Evolutionary conservation across 2,329 filamentous ascomycete genomes (phyloP).

Genomic region (Didymella pinodella): DNA sequence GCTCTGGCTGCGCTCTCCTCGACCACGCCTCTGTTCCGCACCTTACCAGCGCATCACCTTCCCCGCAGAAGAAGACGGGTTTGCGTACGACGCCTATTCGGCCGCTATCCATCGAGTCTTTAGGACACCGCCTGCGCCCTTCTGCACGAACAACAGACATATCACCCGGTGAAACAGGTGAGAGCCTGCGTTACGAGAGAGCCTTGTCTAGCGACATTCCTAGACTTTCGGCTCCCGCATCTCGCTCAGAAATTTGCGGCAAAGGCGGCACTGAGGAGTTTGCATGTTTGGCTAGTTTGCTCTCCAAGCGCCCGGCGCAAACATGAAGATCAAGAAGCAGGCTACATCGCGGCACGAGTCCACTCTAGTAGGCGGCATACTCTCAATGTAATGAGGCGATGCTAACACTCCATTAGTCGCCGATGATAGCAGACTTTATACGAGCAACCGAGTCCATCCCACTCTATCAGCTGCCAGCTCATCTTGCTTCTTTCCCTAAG

Average conservation of each 20-base stretch:
- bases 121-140: neutral
- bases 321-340: slow-evolving; percentile 65
- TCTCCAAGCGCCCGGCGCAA: slow-evolving; percentile 49
- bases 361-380: slow-evolving; percentile 54
- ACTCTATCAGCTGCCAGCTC: slow-evolving; percentile 77
- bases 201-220: slow-evolving; percentile 3
- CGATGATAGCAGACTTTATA: slow-evolving; percentile 85
- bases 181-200: slow-evolving; percentile 4
- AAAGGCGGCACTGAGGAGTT: slow-evolving; percentile 20
- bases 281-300: slow-evolving; percentile 48
- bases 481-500: slow-evolving; percentile 81
- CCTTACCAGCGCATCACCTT: slow-evolving; percentile 14
- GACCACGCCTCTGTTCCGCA: slow-evolving; percentile 13
- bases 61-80: slow-evolving; percentile 12
- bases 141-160: neutral
- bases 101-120: slow-evolving; percentile 1
- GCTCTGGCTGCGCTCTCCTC: slow-evolving; percentile 10
- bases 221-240: slow-evolving; percentile 5
- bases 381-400: neutral
- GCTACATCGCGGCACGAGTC: slow-evolving; percentile 63
- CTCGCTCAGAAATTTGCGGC: slow-evolving; percentile 3
- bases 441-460: slow-evolving; percentile 72
- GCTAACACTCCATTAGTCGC: slow-evolving; percentile 68
- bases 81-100: neutral
- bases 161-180: slow-evolving; percentile 3